Base-by-base conservation (phyloP, 2,329 filamentous ascomycete genomes). In the Monascus ruber region DNA sequence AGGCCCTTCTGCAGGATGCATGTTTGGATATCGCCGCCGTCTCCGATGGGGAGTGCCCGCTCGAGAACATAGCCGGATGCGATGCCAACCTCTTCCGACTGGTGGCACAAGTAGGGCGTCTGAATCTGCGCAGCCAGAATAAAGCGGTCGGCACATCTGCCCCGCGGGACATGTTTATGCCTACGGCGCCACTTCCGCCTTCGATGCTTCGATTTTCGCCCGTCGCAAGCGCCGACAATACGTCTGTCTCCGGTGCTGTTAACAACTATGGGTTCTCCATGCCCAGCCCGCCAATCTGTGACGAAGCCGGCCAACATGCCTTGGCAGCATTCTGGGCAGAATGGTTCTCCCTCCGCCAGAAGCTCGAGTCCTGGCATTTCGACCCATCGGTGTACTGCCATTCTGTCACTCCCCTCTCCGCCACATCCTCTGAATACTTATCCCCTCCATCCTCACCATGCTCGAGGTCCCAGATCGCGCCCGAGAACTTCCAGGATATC, bases 1-100 rank as follows among this genome's bases (percentile, higher is more conserved):
- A 95, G 62, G 79, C 84, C 26, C 85, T 94, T 59, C 75, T 94
- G 11, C 71, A 72, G 31, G 74, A 74, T 25, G 69, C 73, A 28
- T 75, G 73, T 37, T 60, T 83, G 28, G 78, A 82, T 47, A 76
- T 80, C 64, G 71, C 77, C 41, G 69, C 76, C 43, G 71, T 79
- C 46, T 74, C 77, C 8, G 70, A 76, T 26, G 78, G 85, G 53
- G 74, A 83, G 49, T 84, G 79, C 45, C 81, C 83, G 2, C 68
- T 84, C 24, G 88, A 94, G 64, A 91, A 94, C 56, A 71, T 93
- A 36, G 81, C 87, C 2, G 88, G 88, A 31, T 94, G 88, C 55
- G 87, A 95, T 55, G 77, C 84, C 5, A 76, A 82, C 42, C 72
- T 95, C 2, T 95, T 95, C 74, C 86, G 83, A 62, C 78, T 85